Evolutionary conservation across 2,329 filamentous ascomycete genomes (phyloP), one percentile per base, ranked within the genome.

Genomic region (Trichoderma hamatum): DNA sequence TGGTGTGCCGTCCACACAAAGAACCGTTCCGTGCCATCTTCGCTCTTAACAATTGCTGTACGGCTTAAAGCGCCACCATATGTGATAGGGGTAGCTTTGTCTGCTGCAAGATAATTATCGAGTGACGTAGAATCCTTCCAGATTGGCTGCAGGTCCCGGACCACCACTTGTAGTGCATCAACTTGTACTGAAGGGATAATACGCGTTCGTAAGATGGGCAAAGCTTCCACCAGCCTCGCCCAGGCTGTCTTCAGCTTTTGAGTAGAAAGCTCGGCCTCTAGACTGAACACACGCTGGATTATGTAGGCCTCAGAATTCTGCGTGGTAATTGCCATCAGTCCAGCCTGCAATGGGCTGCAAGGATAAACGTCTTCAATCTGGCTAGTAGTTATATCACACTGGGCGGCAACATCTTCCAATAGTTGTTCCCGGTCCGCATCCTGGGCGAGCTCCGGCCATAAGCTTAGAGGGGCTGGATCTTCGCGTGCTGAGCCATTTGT

Each of bases 171-270:
- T 16, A 69, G 16, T 6, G 62, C 56, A 16, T 61, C 67, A 32
- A 39, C 34, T 24, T 28, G 24, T 21, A 49, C 32, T 24, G 58
- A 39, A 7, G 46, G 28, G 32, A 67, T 55, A 43, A 69, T 69
- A n/a, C 68, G 68, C 21, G 68, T 69, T 6, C 68, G 68, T 11
- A 69, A 36, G 30, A 69, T 62, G 24, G 68, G n/a, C 3, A 51
- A 11, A n/a, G 26, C 16, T 1, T 51, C 55, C 30, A 56, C 19
- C 5, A 69, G 54, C 3, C n/a, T 46, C 46, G 61, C 62, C 61
- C 62, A 69, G n/a, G 62, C 34, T 19, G 55, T 16, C 11, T 51
- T 32, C 11, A 69, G 54, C n/a, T 36, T 43, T 3, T 5, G 26
- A 19, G 65, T 9, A 26, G 60, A 54, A 2, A 55, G 39, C 30